These are phyloP conservation scores for Lanmaoa pseudosensibilis DNA, from an alignment of 768 basidiomycete species.

Conservation along the genomic window DNA sequence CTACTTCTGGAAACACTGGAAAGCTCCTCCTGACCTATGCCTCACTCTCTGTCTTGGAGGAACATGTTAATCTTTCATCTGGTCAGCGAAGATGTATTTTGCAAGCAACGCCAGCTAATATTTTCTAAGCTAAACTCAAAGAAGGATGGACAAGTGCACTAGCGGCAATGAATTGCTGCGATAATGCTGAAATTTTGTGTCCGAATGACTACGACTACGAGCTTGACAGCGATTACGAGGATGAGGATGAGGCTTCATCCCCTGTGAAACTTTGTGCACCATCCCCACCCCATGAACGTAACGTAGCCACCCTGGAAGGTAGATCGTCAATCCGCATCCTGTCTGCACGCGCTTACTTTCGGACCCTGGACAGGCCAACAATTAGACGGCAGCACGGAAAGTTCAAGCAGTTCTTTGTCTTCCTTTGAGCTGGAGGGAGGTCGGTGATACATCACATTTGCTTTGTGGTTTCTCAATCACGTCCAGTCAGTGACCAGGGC, in stretches of 20 bases:
- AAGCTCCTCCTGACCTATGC: slow-evolving; percentile 11
- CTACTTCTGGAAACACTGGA: neutral
- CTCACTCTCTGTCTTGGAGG: slow-evolving; percentile 14
- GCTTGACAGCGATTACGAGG: slow-evolving; percentile 28
- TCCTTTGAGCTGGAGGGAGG: slow-evolving; percentile 12
- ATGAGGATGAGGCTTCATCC: slow-evolving; percentile 14
- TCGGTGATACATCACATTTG: neutral
- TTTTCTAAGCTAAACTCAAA: slow-evolving; percentile 8
- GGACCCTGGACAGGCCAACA: slow-evolving; percentile 2
- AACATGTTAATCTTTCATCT: slow-evolving; percentile 3
- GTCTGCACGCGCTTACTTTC: neutral
- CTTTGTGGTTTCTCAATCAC: slow-evolving; percentile 7
- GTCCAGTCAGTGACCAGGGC: slow-evolving; percentile 4
- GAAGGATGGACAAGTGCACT: slow-evolving; percentile 12
- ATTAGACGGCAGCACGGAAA: neutral
- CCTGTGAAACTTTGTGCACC: neutral
- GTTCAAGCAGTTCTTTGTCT: slow-evolving; percentile 5
- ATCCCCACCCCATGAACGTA: neutral
- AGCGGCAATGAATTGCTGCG: neutral
- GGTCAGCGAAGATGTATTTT: slow-evolving; percentile 4
- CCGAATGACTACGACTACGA: slow-evolving; percentile 18
- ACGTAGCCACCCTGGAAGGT: slow-evolving; percentile 1
- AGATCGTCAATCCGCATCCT: neutral
- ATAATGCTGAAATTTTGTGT: slow-evolving; percentile 1
- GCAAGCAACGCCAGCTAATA: neutral